Conservation (phyloP, 2,329 filamentous ascomycete species). For the Aspergillus spinulosporus region DNA sequence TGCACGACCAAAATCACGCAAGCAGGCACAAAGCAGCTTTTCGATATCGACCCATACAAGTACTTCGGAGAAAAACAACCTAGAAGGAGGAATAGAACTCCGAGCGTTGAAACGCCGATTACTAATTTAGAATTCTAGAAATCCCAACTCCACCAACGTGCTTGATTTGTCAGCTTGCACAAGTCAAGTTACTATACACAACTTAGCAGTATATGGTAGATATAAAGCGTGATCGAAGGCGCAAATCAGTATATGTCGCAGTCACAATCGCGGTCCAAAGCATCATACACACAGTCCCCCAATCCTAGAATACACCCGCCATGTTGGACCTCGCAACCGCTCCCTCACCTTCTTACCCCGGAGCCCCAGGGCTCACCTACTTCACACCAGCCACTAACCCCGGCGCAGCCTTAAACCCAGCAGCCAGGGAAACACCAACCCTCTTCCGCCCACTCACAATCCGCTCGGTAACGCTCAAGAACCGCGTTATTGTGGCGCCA, state of each 20-base stretch:
- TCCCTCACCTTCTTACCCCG: slow-evolving; percentile 13
- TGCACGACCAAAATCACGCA: too few relatives aligned
- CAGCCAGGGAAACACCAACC: slow-evolving; percentile 25
- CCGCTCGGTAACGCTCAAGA: slow-evolving; percentile 7
- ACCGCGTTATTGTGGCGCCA: slow-evolving; percentile 9
- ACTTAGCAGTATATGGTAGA: too few relatives aligned
- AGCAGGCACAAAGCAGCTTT: background rate
- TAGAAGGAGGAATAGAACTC: background rate
- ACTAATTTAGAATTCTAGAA: background rate
- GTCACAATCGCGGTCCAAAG: too few relatives aligned
- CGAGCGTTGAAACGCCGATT: background rate
- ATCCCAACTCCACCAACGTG: background rate
- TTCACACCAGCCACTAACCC: slow-evolving; percentile 41
- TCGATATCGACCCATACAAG: background rate
- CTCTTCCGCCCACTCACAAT: slow-evolving; percentile 7
- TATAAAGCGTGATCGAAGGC: too few relatives aligned
- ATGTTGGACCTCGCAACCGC: slow-evolving; percentile 6
- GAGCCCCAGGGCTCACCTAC: slow-evolving; percentile 29
- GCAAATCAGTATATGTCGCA: too few relatives aligned
- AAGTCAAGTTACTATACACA: too few relatives aligned
- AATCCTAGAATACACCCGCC: background rate
- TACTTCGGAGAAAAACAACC: background rate
- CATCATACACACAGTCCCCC: too few relatives aligned
- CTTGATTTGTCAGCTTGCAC: background rate
- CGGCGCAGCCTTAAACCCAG: slow-evolving; percentile 38